A percentile compares a stretch with the other conserved stretches of the same genome.
phyloP scores from a whole-genome alignment of 2,329 filamentous ascomycete genomes.

The Colletotrichum paranaense region DNA sequence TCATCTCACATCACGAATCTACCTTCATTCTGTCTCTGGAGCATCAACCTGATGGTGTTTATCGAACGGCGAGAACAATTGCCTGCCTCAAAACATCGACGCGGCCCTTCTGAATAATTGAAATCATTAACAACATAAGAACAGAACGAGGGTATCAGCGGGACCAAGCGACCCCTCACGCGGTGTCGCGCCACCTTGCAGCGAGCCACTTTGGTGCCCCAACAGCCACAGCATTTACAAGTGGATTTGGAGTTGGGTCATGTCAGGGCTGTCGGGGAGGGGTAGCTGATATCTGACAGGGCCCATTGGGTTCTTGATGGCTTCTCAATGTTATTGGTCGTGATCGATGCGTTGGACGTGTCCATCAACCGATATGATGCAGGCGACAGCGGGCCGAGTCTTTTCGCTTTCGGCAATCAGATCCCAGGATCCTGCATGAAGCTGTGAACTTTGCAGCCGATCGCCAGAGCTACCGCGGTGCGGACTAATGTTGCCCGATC shows the following conservation, averaged over 20 bases:
- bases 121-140: background rate
- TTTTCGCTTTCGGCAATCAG: background rate
- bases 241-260: background rate
- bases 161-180: background rate
- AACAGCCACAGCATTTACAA: background rate
- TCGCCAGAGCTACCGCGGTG: background rate
- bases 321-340: background rate
- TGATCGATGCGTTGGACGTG: background rate
- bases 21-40: background rate
- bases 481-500: background rate
- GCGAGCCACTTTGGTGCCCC: background rate
- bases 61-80: background rate
- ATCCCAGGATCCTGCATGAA: background rate
- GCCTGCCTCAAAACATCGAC: background rate
- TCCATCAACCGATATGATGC: background rate
- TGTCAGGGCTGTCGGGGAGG: background rate
- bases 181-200: background rate
- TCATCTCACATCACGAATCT: background rate
- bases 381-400: background rate
- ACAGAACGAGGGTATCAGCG: background rate
- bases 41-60: background rate
- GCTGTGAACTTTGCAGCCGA: background rate
- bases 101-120: background rate
- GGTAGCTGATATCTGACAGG: background rate
- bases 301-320: background rate